Base-by-base conservation (phyloP, 352 stramenopile species). In the Phytophthora cryptogea region DNA sequence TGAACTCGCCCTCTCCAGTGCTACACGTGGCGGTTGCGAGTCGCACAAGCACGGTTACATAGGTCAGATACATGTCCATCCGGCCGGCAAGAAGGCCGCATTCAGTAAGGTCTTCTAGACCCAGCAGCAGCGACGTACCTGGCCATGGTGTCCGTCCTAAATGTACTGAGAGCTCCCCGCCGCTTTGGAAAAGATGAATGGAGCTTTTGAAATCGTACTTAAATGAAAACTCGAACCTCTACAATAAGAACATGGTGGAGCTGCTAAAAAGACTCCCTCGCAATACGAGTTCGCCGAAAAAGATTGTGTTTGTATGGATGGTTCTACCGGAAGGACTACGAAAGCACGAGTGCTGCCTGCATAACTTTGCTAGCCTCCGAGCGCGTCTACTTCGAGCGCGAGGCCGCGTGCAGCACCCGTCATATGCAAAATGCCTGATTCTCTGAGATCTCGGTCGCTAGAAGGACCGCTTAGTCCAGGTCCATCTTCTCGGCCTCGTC, bases 401-500 rank as follows among this genome's bases (percentile, higher is more conserved):
- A 28, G n/a, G 51, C 44, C 16, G 37, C 62, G 10, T 58, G 48
- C 49, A 58, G 63, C 63, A 59, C 45, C 42, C 32, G 43, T 66
- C 62, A 66, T 63, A 67, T 63, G 50, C 63, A 70, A 66, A 63
- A 57, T 65, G 49, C 55, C 42, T 59, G 43, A 26, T 45, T 56
- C 30, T 54, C 26, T 63, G 45, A 30, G 47, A 31, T 51, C 31
- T 47, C 44, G 40, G 37, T 54, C 14, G 17, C 10, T 48, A n/a
- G 47, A 31, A 2, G 13, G 4, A 23, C 16, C 10, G 43, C 64
- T 80, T 93, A 95, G 58, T 95, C 86, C 49, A 95, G 69, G 52
- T 95, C 86, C 86, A 95, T 95, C 71, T 94, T 94, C 43, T 93
- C 80, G 17, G 63, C 70, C 57, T 82, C 80, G 16, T 68, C 54